Evolutionary conservation across 2,329 filamentous ascomycete species (phyloP).

Genomic region (Colletotrichum endophyticum): DNA sequence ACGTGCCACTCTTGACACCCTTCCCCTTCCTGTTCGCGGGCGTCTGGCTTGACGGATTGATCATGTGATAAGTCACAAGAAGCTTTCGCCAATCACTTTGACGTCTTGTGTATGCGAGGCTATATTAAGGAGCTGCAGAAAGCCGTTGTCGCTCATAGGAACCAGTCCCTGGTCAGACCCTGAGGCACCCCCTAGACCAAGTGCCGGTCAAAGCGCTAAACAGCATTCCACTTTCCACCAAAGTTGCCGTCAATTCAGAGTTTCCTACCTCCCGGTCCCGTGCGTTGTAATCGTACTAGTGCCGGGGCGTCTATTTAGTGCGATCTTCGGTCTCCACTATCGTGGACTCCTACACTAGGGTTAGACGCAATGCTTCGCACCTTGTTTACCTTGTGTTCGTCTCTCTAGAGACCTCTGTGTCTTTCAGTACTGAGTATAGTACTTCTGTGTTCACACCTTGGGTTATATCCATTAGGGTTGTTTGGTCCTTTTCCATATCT

Average conservation of each 20-base stretch:
- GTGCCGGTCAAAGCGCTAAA: neutral
- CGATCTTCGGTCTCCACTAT: neutral
- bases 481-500: too few species aligned
- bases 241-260: neutral
- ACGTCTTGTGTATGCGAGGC: neutral
- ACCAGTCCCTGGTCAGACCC: neutral
- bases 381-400: too few species aligned
- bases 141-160: neutral
- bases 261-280: neutral
- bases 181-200: neutral
- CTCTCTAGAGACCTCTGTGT: too few species aligned
- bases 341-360: neutral
- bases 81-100: neutral
- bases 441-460: too few species aligned
- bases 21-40: neutral
- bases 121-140: neutral
- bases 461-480: too few species aligned
- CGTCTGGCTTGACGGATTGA: neutral
- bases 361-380: neutral
- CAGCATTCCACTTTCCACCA: neutral
- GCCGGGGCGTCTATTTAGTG: neutral
- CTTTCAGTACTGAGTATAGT: too few species aligned
- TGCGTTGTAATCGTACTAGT: neutral
- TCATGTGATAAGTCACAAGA: neutral
- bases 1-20: neutral